Base-by-base conservation (phyloP, 106 monocot genomes). In the Agapanthus africanus region DNA sequence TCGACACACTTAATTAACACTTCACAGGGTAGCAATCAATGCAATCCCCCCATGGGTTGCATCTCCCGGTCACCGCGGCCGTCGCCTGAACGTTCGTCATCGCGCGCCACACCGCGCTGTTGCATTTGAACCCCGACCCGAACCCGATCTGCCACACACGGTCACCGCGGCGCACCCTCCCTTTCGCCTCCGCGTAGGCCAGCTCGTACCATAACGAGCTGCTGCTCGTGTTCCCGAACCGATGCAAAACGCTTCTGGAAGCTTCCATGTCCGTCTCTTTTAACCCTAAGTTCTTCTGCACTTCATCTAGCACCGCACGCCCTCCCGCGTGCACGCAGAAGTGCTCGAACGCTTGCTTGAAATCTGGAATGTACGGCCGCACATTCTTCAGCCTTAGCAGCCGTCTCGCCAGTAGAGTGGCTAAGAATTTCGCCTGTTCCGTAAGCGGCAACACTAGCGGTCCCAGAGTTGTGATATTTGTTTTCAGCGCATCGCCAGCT, bases 61-160 rank as follows among this genome's bases (percentile, higher is more conserved):
- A 70, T 22, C 6, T 56, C 16, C 54, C 18, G 25, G 56, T 16
- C 3, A 8, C 26, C 19, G 4, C 66, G 3, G 5, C 26, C 0
- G 42, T 15, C 26, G 54, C 37, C 39, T 34, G 54, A 27, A 70
- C 56, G 56, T 70, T 54, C 18, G 37, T 33, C 50, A 70, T 5
- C 54, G 77, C 63, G 35, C 37, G 41, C 79, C 79, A 79, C 0
- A 74, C 74, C 31, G 63, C 73, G 50, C 79, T 79, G 41, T 74
- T 74, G 40, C 79, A 79, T 63, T 79, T 79, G 73, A 79, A 74
- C 21, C 79, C 79, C 5, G 79, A 79, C 36, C 79, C 74, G 54
- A 79, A 79, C 32, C 74, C 73, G 18, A 79, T 61, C 68, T 79
- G 79, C 79, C 74, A 70, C 18, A 79, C 60, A 7, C 69, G 16